Base-by-base conservation (phyloP, 2,329 filamentous ascomycete species). In the Colletotrichum sp. region DNA sequence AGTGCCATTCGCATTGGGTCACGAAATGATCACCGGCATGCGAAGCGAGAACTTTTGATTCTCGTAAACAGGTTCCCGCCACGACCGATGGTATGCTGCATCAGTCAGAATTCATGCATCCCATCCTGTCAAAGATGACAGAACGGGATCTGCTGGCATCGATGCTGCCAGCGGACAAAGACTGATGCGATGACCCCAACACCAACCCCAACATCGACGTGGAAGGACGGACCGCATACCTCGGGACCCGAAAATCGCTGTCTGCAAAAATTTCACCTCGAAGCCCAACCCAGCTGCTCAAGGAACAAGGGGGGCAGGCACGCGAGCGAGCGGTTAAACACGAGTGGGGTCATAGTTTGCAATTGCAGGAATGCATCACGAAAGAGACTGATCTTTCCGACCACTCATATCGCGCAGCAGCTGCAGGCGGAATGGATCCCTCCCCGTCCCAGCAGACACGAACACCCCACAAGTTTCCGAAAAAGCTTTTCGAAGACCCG, bases 351-450 rank as follows among this genome's bases (percentile, higher is more conserved):
- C 49, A 32, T 34, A 15, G 5, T 68, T 39, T 36, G 52, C 63
- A 72, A 57, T 30, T 55, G 70, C 64, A 59, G 36, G 70, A 44
- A 60, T 15, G 44, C 44, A 49, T 49, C 44, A 49, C 44, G 44
- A 49, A 49, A 49, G 44, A 52, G 44, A 52, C 44, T 52, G 44
- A 52, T 52, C 44, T 52, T 39, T 15, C 57, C 72, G 70, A 59
- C 73, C 59, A 69, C 60, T 76, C 57, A 69, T 15, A 64, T 69
- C 64, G 44, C 73, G 30, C 68, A 60, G 63, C 59, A 76, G 24
- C 65, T 52, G 44, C 44, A 52, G 44, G n/a, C 44, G 44, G 44
- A 52, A 52, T 74, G 59, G 70, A 60, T 18, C 67, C 59, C 60
- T 28, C 62, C 26, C 18, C 24, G 34, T 60, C 60, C 64, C 64